phyloP scores from a whole-genome alignment of 1,284 basidiomycete species.

The Xerocomus tenax region DNA sequence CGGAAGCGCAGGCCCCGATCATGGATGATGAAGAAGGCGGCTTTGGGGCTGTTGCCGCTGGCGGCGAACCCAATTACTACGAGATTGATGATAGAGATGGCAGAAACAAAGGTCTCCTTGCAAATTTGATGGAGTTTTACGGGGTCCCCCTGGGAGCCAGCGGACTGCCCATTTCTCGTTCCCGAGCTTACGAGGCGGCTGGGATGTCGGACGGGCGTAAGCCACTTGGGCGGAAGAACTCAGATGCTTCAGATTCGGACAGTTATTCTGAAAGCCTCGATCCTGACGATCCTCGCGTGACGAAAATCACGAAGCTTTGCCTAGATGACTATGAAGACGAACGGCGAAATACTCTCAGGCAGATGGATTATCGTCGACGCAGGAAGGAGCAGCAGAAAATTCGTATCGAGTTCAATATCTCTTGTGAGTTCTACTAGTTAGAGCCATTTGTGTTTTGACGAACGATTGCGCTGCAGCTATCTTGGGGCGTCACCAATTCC shows the following conservation, averaged over 20 bases:
- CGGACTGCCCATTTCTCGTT: slow-evolving; percentile 27
- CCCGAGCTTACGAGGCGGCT: slow-evolving; percentile 17
- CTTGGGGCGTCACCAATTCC: slow-evolving; percentile 50
- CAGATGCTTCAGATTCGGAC: slow-evolving; percentile 24
- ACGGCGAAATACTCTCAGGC: slow-evolving; percentile 46
- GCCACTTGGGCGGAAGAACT: slow-evolving; percentile 12
- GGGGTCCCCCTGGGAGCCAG: slow-evolving; percentile 26
- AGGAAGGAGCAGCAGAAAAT: slow-evolving; percentile 54
- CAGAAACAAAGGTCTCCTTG: slow-evolving; percentile 30
- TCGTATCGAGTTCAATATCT: slow-evolving; percentile 63
- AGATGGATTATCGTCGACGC: slow-evolving; percentile 58
- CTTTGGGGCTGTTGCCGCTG: slow-evolving; percentile 6
- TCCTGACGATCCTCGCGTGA: slow-evolving; percentile 47
- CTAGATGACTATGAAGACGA: slow-evolving; percentile 53
- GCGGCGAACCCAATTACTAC: slow-evolving; percentile 11
- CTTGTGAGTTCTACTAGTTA: slow-evolving; percentile 39
- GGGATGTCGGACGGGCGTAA: slow-evolving; percentile 6
- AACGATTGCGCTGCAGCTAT: slow-evolving; percentile 34
- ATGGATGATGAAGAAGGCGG: slow-evolving; percentile 2
- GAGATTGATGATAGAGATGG: slow-evolving; percentile 24
- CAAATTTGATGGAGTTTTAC: slow-evolving; percentile 50
- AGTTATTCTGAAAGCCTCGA: slow-evolving; percentile 43
- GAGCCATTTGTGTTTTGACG: background rate
- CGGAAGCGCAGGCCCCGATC: slow-evolving; percentile 20
- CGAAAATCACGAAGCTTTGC: slow-evolving; percentile 36